Percentiles rank a stretch among this genome's conserved stretches.
phyloP scores from a whole-genome alignment of 2,329 filamentous ascomycete species.

The Phaeosphaeria sp. region DNA sequence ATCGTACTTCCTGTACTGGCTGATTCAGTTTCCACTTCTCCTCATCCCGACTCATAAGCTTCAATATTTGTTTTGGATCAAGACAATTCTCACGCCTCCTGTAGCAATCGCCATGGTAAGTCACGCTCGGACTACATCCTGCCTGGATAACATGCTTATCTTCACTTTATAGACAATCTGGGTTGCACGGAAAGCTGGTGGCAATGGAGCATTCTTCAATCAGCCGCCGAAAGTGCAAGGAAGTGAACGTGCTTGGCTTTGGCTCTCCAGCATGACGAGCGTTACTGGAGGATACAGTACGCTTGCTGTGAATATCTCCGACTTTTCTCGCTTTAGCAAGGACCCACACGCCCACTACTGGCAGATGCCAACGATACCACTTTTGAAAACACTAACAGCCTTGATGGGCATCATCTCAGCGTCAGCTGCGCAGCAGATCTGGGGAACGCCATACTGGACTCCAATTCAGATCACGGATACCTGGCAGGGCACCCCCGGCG shows the following conservation, averaged over 20 bases:
- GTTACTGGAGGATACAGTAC: constrained; percentile 20
- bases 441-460: constrained; percentile 23
- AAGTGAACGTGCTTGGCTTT: neutral
- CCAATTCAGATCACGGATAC: constrained; percentile 27
- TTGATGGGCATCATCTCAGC: constrained; percentile 28
- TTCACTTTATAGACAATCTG: constrained; percentile 2
- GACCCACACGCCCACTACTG: constrained; percentile 13
- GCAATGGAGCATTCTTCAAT: constrained; percentile 19
- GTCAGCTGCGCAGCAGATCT: constrained; percentile 18
- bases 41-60: constrained; percentile 27
- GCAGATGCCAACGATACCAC: constrained; percentile 20
- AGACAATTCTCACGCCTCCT: constrained; percentile 9
- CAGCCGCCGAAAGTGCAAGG: neutral
- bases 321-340: constrained; percentile 26
- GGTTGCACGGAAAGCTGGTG: constrained; percentile 20
- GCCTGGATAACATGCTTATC: neutral
- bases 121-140: neutral
- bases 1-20: constrained; percentile 27
- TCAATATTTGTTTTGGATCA: constrained; percentile 17
- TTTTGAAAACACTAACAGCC: constrained; percentile 18
- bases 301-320: constrained; percentile 17
- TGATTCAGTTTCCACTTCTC: constrained; percentile 24
- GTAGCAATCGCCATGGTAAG: constrained; percentile 12
- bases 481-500: constrained; percentile 15
- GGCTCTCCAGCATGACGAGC: constrained; percentile 14